These are phyloP conservation scores for Picea sitchensis DNA, from an alignment of 75 land plant species.

Conservation along the genomic window DNA sequence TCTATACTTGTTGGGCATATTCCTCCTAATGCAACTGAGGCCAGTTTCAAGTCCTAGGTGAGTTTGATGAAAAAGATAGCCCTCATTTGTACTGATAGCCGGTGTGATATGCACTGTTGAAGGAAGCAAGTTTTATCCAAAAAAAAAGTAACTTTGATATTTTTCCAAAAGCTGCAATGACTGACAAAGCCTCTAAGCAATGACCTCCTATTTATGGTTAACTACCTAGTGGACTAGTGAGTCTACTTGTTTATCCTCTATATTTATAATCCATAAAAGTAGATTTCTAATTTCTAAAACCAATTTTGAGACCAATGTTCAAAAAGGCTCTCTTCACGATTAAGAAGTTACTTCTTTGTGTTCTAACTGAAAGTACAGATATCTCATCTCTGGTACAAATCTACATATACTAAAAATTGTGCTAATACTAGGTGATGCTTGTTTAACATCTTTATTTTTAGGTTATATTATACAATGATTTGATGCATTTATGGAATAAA, in stretches of 20 bases:
- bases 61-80: too few relatives aligned
- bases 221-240: background rate
- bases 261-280: background rate
- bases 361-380: background rate
- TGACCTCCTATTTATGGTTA: background rate
- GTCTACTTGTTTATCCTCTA: background rate
- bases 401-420: background rate
- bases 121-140: too few relatives aligned
- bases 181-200: background rate
- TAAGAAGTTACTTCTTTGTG: background rate
- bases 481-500: constrained; percentile 5
- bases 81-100: too few relatives aligned
- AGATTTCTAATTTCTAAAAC: background rate
- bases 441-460: too few relatives aligned
- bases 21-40: too few relatives aligned
- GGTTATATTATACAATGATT: background rate
- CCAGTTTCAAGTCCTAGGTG: too few relatives aligned
- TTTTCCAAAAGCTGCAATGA: background rate
- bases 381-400: background rate
- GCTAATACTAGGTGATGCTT: background rate
- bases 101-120: too few relatives aligned
- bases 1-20: too few relatives aligned
- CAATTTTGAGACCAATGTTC: background rate
- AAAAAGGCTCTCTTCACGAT: background rate
- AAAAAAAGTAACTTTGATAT: background rate